Evolutionary conservation across 129 eudicot genomes (phyloP).

Genomic region (Centrapalus pauciflorus): DNA sequence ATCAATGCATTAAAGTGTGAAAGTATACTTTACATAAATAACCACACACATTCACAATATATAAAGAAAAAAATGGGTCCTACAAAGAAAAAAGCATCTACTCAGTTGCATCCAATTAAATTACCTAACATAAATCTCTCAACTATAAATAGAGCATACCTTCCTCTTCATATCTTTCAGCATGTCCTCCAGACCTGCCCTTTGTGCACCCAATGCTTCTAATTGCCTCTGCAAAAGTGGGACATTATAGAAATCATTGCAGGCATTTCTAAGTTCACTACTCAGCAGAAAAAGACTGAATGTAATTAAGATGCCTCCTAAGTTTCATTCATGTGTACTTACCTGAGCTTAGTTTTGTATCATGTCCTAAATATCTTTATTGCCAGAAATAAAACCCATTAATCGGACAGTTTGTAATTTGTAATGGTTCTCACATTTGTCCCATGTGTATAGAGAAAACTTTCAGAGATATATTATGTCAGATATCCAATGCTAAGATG

Average conservation of each 20-base stretch:
- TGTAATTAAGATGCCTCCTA: neutral
- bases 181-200: conserved; percentile 97
- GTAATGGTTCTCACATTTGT: neutral
- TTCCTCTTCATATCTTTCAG: conserved; percentile 91
- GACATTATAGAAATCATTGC: neutral
- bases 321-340: neutral
- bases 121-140: neutral
- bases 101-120: neutral
- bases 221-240: conserved; percentile 61
- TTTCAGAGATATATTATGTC: neutral
- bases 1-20: neutral
- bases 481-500: neutral
- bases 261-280: neutral
- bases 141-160: conserved; percentile 31
- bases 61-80: neutral
- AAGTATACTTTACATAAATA: neutral
- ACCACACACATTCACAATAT: neutral
- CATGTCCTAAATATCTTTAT: neutral
- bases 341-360: neutral
- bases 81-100: neutral
- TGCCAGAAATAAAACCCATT: neutral
- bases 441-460: neutral
- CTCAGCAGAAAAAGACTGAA: neutral
- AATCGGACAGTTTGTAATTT: neutral
- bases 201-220: conserved; percentile 79